These are phyloP conservation scores for Plasmodium falciparum DNA, from an alignment of 169 alveolate species.

Conservation along the genomic window DNA sequence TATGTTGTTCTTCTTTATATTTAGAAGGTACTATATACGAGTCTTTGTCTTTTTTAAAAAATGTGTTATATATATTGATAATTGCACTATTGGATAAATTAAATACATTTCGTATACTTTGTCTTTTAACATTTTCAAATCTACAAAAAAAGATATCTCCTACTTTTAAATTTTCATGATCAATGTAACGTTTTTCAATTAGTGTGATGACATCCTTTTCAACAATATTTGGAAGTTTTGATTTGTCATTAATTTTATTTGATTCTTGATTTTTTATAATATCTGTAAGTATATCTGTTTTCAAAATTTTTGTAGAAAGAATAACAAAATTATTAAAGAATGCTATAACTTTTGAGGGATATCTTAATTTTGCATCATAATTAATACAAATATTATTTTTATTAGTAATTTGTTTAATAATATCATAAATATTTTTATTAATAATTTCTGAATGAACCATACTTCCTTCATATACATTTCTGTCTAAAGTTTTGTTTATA, in stretches of 20 bases:
- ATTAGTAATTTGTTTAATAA: constrained; percentile 37
- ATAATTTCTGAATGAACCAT: constrained; percentile 47
- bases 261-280: background rate
- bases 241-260: background rate
- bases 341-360: constrained; percentile 70
- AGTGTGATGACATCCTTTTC: constrained; percentile 50
- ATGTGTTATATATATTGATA: constrained; percentile 39
- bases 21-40: background rate
- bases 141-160: constrained; percentile 73
- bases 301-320: constrained; percentile 46
- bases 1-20: too few species aligned
- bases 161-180: constrained; percentile 71
- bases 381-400: constrained; percentile 9
- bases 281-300: background rate
- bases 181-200: constrained; percentile 69
- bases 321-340: constrained; percentile 66
- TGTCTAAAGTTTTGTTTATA: constrained; percentile 56
- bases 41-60: constrained; percentile 49
- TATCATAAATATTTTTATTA: constrained; percentile 36
- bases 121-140: constrained; percentile 51
- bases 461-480: constrained; percentile 73
- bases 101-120: constrained; percentile 62
- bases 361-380: constrained; percentile 48
- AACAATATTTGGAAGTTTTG: background rate
- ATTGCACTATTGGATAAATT: constrained; percentile 54